phyloP scores from a whole-genome alignment of 1,284 basidiomycete genomes.

The Anthracocystis panici-leucophaei region DNA sequence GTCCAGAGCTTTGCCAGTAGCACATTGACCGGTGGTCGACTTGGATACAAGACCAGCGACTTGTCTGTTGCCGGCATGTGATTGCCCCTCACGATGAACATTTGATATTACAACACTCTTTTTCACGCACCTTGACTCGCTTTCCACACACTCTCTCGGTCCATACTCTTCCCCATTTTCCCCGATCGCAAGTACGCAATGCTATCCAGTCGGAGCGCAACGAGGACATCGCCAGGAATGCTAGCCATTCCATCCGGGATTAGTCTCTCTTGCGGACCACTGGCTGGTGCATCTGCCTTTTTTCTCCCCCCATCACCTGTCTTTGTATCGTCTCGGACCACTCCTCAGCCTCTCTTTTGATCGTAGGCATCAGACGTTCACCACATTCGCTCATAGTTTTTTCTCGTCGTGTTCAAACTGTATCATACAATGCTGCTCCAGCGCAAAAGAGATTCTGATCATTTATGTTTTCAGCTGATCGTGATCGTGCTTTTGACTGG shows the following conservation, averaged over 20 bases:
- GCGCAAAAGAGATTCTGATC: not conserved
- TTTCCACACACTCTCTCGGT: slow-evolving; percentile 6
- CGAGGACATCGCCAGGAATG: slow-evolving; percentile 43
- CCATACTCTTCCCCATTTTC: not conserved
- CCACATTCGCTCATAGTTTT: slow-evolving; percentile 1
- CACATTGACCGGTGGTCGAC: slow-evolving; percentile 14
- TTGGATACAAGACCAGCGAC: slow-evolving; percentile 46
- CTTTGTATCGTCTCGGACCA: not conserved
- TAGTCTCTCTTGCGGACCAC: slow-evolving; percentile 31
- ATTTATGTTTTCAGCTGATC: no score
- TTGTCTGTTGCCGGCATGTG: slow-evolving; percentile 31
- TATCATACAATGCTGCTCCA: slow-evolving; percentile 16
- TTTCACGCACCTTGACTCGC: not conserved
- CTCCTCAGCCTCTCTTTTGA: slow-evolving; percentile 28
- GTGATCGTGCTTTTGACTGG: not conserved
- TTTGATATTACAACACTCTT: not conserved
- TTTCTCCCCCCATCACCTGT: not conserved
- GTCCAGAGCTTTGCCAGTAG: slow-evolving; percentile 28
- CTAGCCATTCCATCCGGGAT: slow-evolving; percentile 22
- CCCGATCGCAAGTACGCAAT: not conserved
- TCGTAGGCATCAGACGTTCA: slow-evolving; percentile 13
- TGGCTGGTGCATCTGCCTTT: not conserved
- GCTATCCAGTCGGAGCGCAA: slow-evolving; percentile 13
- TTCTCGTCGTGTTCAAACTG: slow-evolving; percentile 11
- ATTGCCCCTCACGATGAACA: not conserved